Evolutionary conservation across 495 filamentous ascomycete species (phyloP).

Genomic region (Lasiosphaeria miniovina): DNA sequence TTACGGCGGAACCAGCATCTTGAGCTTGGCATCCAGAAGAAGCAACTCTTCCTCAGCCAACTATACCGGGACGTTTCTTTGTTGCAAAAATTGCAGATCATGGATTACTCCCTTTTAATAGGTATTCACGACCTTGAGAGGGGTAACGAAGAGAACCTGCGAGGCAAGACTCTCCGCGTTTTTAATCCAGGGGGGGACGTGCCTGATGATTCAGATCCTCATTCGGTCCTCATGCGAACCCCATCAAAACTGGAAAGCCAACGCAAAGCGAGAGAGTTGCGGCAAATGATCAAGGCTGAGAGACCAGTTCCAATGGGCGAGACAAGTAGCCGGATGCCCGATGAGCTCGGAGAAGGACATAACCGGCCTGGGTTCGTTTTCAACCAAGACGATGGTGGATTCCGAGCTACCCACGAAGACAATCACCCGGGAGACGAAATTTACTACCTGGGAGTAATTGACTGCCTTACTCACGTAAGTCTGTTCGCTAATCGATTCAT

Average conservation of each 20-base stretch:
- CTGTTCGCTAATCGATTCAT: neutral
- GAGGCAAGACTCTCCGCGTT: slow-evolving; percentile 90
- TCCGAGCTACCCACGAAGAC: slow-evolving; percentile 89
- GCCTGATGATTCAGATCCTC: slow-evolving; percentile 46
- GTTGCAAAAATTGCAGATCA: slow-evolving; percentile 84
- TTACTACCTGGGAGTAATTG: slow-evolving; percentile 97
- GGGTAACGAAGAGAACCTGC: slow-evolving; percentile 93
- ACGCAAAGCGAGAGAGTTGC: slow-evolving; percentile 84
- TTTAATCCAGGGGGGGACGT: slow-evolving; percentile 86
- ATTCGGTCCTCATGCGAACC: slow-evolving; percentile 74
- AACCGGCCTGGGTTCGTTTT: slow-evolving; percentile 60
- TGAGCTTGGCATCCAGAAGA: slow-evolving; percentile 84
- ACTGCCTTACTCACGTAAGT: slow-evolving; percentile 92
- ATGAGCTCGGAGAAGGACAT: slow-evolving; percentile 67
- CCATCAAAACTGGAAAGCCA: slow-evolving; percentile 92
- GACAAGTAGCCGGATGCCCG: slow-evolving; percentile 81
- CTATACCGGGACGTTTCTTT: slow-evolving; percentile 82
- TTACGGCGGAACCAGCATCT: slow-evolving; percentile 78
- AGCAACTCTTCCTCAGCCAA: slow-evolving; percentile 80
- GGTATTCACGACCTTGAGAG: slow-evolving; percentile 87
- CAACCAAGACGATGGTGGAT: slow-evolving; percentile 91
- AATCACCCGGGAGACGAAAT: slow-evolving; percentile 83
- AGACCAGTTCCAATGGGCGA: slow-evolving; percentile 88
- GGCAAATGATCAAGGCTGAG: slow-evolving; percentile 89
- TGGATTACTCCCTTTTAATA: slow-evolving; percentile 96